Evolutionary conservation across 2,329 filamentous ascomycete species (phyloP).

Genomic region (Chaetomiaceae sp.): DNA sequence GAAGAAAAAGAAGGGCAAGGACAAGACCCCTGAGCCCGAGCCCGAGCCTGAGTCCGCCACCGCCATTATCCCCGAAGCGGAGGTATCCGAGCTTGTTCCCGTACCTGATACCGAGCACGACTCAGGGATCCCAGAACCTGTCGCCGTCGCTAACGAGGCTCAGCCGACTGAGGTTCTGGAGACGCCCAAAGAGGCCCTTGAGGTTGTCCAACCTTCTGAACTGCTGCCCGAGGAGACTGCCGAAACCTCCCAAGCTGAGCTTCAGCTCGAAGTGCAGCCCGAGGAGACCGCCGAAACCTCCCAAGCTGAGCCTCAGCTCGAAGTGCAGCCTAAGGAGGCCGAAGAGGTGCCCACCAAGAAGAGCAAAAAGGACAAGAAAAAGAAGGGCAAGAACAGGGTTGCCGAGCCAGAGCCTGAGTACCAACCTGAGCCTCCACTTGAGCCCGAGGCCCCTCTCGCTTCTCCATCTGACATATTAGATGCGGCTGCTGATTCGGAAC

Average conservation of each 20-base stretch:
- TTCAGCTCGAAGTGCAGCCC: constrained; percentile 5
- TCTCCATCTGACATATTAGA: not conserved
- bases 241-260: not conserved
- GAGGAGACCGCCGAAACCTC: not conserved
- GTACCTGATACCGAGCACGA: not conserved
- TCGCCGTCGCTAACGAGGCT: not conserved
- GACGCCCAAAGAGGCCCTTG: not conserved
- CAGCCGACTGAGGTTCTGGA: not conserved
- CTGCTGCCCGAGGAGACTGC: constrained; percentile 3
- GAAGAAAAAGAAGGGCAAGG: constrained; percentile 28
- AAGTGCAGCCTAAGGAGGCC: not conserved
- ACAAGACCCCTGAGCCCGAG: constrained; percentile 17
- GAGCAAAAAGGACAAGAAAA: constrained; percentile 28
- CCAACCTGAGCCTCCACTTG: no score
- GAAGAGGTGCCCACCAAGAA: no score
- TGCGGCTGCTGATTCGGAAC: not conserved
- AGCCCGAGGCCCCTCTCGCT: not conserved
- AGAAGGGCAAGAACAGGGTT: constrained; percentile 1
- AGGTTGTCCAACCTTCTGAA: no score
- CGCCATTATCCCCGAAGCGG: constrained; percentile 4
- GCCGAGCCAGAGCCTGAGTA: not conserved
- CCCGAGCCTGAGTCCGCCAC: constrained; percentile 4
- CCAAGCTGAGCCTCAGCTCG: not conserved
- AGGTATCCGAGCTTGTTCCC: not conserved
- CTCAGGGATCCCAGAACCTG: not conserved